Evolutionary conservation across 352 stramenopile species (phyloP).

Genomic region (Phytophthora pisi): DNA sequence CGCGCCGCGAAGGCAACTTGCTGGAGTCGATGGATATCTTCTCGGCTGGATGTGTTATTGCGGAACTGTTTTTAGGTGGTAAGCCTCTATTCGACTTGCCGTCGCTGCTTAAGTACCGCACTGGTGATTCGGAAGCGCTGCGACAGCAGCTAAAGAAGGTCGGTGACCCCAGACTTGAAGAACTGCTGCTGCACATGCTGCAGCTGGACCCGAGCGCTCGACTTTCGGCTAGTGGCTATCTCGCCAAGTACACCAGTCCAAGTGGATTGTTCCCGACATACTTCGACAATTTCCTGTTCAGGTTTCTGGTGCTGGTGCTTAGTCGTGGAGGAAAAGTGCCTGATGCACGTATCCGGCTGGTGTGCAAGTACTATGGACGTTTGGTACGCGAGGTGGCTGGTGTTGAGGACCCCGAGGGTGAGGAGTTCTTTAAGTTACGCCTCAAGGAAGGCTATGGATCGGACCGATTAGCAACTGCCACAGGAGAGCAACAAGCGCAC

Average conservation of each 20-base stretch:
- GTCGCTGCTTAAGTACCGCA: slow-evolving; percentile 89
- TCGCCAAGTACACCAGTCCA: slow-evolving; percentile 81
- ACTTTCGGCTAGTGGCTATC: slow-evolving; percentile 88
- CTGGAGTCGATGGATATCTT: slow-evolving; percentile 98
- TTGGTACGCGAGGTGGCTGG: slow-evolving; percentile 92
- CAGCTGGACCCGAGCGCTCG: slow-evolving; percentile 90
- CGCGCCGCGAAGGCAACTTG: slow-evolving; percentile 65
- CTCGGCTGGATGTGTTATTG: slow-evolving; percentile 97
- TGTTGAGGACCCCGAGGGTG: slow-evolving; percentile 90
- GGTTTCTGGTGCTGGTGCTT: slow-evolving; percentile 88
- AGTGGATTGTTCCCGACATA: slow-evolving; percentile 80
- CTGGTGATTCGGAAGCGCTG: slow-evolving; percentile 72
- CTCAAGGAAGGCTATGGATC: slow-evolving; percentile 87
- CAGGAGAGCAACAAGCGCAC: slow-evolving; percentile 54
- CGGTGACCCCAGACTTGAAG: slow-evolving; percentile 87
- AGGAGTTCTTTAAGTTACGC: slow-evolving; percentile 89
- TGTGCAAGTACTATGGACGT: slow-evolving; percentile 93
- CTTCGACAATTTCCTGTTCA: slow-evolving; percentile 90
- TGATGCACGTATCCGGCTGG: slow-evolving; percentile 92
- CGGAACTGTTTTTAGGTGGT: slow-evolving; percentile 96
- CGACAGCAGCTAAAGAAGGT: slow-evolving; percentile 93
- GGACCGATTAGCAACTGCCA: slow-evolving; percentile 54
- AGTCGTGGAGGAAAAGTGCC: slow-evolving; percentile 84
- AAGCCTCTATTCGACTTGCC: slow-evolving; percentile 95
- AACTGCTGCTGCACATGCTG: slow-evolving; percentile 94